Evolutionary conservation across 2,329 filamentous ascomycete species (phyloP).

Genomic region (Beauveria medogensis): DNA sequence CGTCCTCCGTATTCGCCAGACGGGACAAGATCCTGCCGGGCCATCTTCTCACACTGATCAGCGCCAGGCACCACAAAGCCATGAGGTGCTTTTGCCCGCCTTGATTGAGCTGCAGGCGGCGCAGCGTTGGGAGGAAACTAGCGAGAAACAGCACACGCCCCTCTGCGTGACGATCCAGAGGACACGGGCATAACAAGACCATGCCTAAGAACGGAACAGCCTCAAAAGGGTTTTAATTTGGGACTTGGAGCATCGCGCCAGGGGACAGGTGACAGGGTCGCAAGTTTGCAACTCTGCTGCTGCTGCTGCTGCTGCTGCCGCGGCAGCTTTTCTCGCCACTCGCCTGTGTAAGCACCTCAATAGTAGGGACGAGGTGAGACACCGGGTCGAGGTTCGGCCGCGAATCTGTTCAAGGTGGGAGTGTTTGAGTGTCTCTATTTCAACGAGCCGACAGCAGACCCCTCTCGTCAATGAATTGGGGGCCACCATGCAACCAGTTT

Average conservation of each 20-base stretch:
- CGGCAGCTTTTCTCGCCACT: too few relatives aligned
- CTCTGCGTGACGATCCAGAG: not conserved
- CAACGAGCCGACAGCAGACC: not conserved
- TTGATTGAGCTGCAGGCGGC: not conserved
- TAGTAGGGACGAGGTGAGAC: not conserved
- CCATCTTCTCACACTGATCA: not conserved
- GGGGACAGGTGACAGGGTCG: not conserved
- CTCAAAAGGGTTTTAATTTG: not conserved
- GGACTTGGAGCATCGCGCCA: too few relatives aligned
- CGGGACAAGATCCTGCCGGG: not conserved
- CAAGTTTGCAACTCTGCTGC: not conserved
- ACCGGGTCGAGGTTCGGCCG: not conserved
- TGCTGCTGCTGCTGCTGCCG: too few relatives aligned
- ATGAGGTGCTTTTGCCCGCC: not conserved
- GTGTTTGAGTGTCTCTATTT: not conserved
- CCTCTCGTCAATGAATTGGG: not conserved
- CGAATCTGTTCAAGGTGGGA: not conserved
- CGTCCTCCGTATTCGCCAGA: not conserved
- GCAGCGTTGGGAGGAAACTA: not conserved
- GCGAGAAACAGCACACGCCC: not conserved
- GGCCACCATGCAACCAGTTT: constrained; percentile 3
- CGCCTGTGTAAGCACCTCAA: too few relatives aligned
- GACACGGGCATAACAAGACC: not conserved
- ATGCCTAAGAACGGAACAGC: not conserved
- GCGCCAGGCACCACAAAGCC: not conserved